A percentile compares a stretch with the other conserved stretches of the same genome.
Evolutionary conservation across 2,329 filamentous ascomycete genomes (phyloP).

Genomic region (Rhynchosporium secalis): DNA sequence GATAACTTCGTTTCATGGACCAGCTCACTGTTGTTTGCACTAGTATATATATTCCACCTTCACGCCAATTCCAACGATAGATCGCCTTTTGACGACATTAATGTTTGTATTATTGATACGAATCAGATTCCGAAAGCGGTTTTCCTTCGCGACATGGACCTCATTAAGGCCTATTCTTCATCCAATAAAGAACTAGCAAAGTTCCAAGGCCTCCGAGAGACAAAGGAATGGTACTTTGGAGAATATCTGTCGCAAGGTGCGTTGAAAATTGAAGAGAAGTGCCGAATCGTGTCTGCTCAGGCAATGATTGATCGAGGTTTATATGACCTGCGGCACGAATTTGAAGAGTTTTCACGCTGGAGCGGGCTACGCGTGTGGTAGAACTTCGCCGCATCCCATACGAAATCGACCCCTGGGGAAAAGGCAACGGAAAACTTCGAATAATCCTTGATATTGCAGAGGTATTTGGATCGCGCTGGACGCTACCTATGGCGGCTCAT

Average conservation of each 20-base stretch:
- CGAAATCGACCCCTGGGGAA: not conserved
- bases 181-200: too few species aligned
- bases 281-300: slow-evolving; percentile 21
- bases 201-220: not conserved
- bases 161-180: not conserved
- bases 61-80: not conserved
- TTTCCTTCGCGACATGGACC: not conserved
- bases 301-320: slow-evolving; percentile 16
- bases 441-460: not conserved
- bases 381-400: not conserved
- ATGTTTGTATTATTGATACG: not conserved
- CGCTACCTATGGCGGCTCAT: not conserved
- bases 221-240: slow-evolving; percentile 17
- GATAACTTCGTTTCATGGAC: not conserved
- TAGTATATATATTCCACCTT: not conserved
- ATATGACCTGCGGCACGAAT: slow-evolving; percentile 18
- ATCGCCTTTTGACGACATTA: not conserved
- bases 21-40: not conserved
- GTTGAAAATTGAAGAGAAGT: slow-evolving; percentile 22
- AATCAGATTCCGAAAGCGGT: not conserved
- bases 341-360: slow-evolving; percentile 15
- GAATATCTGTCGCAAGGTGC: slow-evolving; percentile 23
- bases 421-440: not conserved
- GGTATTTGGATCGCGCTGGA: not conserved
- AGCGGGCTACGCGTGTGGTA: slow-evolving; percentile 14